Base-by-base conservation (phyloP, 306 rosid species). In the Herpetospermum pedunculosum region DNA sequence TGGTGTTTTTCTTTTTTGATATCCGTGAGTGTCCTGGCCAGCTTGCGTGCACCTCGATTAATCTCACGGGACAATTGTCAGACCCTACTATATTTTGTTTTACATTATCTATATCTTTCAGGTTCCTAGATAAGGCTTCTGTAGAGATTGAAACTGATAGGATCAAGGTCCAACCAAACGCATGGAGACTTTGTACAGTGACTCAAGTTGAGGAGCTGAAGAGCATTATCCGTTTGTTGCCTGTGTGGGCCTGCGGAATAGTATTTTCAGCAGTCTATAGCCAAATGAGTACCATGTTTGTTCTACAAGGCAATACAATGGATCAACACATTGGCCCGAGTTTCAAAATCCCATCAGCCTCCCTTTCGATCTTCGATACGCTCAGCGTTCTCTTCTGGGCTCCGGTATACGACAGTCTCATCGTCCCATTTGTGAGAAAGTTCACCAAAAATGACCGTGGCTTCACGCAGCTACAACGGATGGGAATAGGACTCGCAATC, bases 251-350 rank as follows among this genome's bases (percentile, higher is more conserved):
- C 41, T 19, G 90, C 13, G 78, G 92, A 34, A 92, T 92, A 1
- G 87, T 87, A 46, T 85, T 88, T 78, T 54, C 98, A 48, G 79
- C 92, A 0, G 98, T 90, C 8, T 92, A 87, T 81, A 74, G 92
- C 38, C 98, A 92, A 81, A 88, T 88, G 96, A 80, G 64, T 88
- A 92, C 96, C 59, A 87, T 92, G 98, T 92, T 92, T 67, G 91
- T 92, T 37, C 62, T 92, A 73, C 96, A 90, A 77, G 98, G 96
- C 65, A 88, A 92, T 86, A 87, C 89, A 79, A 47, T 90, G 92
- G 87, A 92, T 82, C 98, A 80, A 25, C 87, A 50, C 75, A 90
- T 92, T 44, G 95, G 96, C 9, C 89, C 88, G 25, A 44, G 68
- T 65, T 90, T 92, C 81, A 46, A 87, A 47, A 88, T 92, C 50